Evolutionary conservation across 345 rosid species (phyloP).

Genomic region (Euphorbia peplus): DNA sequence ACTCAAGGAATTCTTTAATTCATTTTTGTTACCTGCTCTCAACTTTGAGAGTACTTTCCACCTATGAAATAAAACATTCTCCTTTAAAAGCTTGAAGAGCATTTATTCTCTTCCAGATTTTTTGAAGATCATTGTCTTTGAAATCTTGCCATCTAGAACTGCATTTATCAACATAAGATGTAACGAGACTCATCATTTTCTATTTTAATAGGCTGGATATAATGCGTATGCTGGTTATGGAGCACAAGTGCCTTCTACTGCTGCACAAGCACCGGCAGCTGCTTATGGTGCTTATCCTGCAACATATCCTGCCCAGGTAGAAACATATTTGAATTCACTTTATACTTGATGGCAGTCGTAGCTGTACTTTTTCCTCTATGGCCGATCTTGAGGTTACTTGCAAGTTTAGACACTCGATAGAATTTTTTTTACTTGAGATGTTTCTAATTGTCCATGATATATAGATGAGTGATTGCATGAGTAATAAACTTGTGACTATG

Average conservation of each 20-base stretch:
- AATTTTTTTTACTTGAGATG: not conserved
- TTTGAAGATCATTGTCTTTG: not conserved
- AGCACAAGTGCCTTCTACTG: slow-evolving; percentile 63
- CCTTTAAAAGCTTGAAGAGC: not conserved
- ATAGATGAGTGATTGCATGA: not conserved
- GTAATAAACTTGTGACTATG: no score
- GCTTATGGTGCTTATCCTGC: slow-evolving; percentile 80
- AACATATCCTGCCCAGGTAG: slow-evolving; percentile 78
- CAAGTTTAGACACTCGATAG: not conserved
- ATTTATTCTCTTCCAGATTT: not conserved
- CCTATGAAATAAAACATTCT: not conserved
- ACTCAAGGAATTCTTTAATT: not conserved
- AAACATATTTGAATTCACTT: not conserved
- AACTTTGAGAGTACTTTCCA: not conserved
- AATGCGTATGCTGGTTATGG: slow-evolving; percentile 71
- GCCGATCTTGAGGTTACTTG: not conserved
- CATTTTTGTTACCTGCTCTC: not conserved
- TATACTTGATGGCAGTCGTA: not conserved
- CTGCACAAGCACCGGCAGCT: slow-evolving; percentile 64
- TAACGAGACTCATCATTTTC: not conserved
- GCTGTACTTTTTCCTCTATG: not conserved
- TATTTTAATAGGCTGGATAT: slow-evolving; percentile 57
- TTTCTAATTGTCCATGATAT: not conserved
- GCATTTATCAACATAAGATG: not conserved
- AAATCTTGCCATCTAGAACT: not conserved